Percentiles rank a stretch among this genome's conserved stretches.
These are phyloP conservation scores for Crassisporium funariophilum DNA, from an alignment of 768 basidiomycete species.

Conservation along the genomic window DNA sequence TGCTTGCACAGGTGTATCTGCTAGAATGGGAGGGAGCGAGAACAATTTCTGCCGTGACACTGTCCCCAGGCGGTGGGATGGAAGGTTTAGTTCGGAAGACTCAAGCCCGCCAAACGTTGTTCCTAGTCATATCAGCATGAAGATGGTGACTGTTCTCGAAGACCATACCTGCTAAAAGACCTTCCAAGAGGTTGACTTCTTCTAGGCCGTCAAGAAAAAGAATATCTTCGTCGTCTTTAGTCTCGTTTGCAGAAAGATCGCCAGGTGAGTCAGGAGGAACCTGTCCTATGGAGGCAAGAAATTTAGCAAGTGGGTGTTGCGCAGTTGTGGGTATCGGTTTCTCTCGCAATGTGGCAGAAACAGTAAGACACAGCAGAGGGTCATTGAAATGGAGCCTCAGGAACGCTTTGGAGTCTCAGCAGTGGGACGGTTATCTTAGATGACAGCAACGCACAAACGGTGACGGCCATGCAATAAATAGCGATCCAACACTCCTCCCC, in stretches of 20 bases:
- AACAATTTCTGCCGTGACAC: constrained; percentile 68
- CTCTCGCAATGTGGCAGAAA: constrained; percentile 86
- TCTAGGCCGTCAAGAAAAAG: constrained; percentile 42
- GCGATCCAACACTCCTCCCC: constrained; percentile 71
- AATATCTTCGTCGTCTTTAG: constrained; percentile 53
- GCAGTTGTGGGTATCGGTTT: constrained; percentile 54
- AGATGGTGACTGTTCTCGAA: not conserved
- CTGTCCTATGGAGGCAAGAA: constrained; percentile 37
- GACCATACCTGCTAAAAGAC: constrained; percentile 62
- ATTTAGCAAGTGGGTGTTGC: constrained; percentile 45
- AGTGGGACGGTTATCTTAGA: constrained; percentile 3
- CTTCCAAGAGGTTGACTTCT: constrained; percentile 63
- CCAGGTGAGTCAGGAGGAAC: constrained; percentile 38
- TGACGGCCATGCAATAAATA: constrained; percentile 74
- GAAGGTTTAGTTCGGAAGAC: constrained; percentile 46
- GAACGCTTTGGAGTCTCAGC: constrained; percentile 53
- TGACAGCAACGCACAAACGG: constrained; percentile 63
- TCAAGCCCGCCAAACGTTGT: constrained; percentile 43
- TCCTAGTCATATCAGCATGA: constrained; percentile 32
- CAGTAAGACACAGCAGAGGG: constrained; percentile 82
- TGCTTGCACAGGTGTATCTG: constrained; percentile 41
- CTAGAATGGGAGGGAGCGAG: constrained; percentile 54
- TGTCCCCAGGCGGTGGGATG: constrained; percentile 72
- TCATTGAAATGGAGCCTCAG: constrained; percentile 67
- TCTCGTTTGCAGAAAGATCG: constrained; percentile 25